Percentiles rank a stretch among this genome's conserved stretches.
Evolutionary conservation across 768 basidiomycete genomes (phyloP).

Genomic region (Fistulinella prunicolor): DNA sequence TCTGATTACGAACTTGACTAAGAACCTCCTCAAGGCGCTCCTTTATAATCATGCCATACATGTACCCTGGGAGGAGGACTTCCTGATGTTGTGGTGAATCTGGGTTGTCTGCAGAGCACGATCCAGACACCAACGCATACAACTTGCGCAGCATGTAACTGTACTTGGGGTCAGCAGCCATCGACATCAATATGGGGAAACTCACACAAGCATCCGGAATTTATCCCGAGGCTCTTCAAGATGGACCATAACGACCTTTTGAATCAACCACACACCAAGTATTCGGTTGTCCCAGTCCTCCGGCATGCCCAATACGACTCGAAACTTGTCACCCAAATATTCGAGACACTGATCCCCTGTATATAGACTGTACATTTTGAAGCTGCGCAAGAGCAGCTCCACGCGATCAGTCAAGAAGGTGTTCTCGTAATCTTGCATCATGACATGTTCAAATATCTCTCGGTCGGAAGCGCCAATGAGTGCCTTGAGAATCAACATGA

Average conservation of each 20-base stretch:
- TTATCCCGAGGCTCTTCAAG: slow-evolving; percentile 86
- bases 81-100: slow-evolving; percentile 99
- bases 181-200: background rate
- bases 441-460: slow-evolving; percentile 94
- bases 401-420: slow-evolving; percentile 98
- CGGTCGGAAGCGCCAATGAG: slow-evolving; percentile 88
- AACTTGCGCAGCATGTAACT: slow-evolving; percentile 98
- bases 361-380: slow-evolving; percentile 87
- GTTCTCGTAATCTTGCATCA: slow-evolving; percentile 96
- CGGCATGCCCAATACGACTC: slow-evolving; percentile 84
- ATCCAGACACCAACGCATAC: slow-evolving; percentile 84
- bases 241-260: slow-evolving; percentile 88
- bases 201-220: slow-evolving; percentile 87
- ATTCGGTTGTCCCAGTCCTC: slow-evolving; percentile 89
- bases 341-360: slow-evolving; percentile 91
- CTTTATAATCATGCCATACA: slow-evolving; percentile 98
- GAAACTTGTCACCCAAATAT: slow-evolving; percentile 95
- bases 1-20: slow-evolving; percentile 64
- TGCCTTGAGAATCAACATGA: slow-evolving; percentile 95
- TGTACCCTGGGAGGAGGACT: slow-evolving; percentile 85
- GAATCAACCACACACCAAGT: slow-evolving; percentile 78
- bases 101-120: slow-evolving; percentile 92
- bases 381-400: slow-evolving; percentile 89
- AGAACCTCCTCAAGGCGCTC: slow-evolving; percentile 92
- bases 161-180: slow-evolving; percentile 8